Evolutionary conservation across 805 yeast species (phyloP).

Genomic region (Hanseniaspora mollemarum): DNA sequence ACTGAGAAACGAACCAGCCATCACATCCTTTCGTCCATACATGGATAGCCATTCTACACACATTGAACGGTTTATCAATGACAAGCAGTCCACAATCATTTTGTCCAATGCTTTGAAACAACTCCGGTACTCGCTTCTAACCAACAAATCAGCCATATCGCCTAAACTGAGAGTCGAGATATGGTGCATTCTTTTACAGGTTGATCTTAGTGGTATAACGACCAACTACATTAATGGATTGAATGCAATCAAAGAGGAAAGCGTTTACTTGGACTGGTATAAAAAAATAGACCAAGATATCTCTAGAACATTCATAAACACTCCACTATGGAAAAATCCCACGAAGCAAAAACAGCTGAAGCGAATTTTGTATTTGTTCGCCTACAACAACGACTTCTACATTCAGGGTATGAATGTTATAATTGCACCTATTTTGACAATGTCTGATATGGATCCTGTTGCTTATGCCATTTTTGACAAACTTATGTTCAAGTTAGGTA

Average conservation of each 20-base stretch:
- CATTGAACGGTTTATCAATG: not conserved
- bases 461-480: constrained; percentile 63
- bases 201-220: constrained; percentile 1
- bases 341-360: not conserved
- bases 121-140: constrained; percentile 7
- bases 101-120: constrained; percentile 12
- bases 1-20: no score
- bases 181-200: constrained; percentile 8
- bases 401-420: constrained; percentile 91
- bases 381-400: constrained; percentile 32
- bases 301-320: constrained; percentile 9
- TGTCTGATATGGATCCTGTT: constrained; percentile 58
- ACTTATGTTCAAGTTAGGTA: constrained; percentile 58
- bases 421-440: constrained; percentile 71
- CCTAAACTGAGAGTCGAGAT: constrained; percentile 1
- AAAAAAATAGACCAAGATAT: constrained; percentile 10
- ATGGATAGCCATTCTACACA: no score
- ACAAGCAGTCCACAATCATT: constrained; percentile 12
- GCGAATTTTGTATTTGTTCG: constrained; percentile 9
- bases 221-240: constrained; percentile 5
- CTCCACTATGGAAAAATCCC: not conserved
- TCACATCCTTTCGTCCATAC: no score
- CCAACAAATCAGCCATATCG: not conserved
- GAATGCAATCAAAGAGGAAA: constrained; percentile 5
- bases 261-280: not conserved